Evolutionary conservation across 1,284 basidiomycete genomes (phyloP).

Genomic region (Porodaedalea pini): DNA sequence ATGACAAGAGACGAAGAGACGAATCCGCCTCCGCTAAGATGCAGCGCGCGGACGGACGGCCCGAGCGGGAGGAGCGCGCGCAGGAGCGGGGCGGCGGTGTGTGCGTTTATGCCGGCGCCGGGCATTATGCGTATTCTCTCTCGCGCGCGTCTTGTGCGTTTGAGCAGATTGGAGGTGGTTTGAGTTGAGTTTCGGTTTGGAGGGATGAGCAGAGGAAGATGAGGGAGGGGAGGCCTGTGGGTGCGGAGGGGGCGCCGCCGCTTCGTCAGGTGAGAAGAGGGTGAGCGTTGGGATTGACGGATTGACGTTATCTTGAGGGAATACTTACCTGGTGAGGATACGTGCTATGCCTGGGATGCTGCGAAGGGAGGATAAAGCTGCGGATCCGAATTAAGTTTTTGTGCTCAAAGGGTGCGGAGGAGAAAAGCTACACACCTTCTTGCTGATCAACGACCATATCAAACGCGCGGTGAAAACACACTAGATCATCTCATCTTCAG

Average conservation of each 20-base stretch:
- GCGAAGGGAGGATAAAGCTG: constrained; percentile 54
- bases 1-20: constrained; percentile 20
- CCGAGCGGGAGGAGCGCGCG: constrained; percentile 49
- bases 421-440: constrained; percentile 40
- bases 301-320: not conserved
- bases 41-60: constrained; percentile 61
- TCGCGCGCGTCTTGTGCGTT: constrained; percentile 24
- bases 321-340: constrained; percentile 67
- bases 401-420: not conserved
- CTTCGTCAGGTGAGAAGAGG: constrained; percentile 5
- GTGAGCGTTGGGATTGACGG: not conserved
- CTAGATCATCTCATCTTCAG: constrained; percentile 38
- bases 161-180: constrained; percentile 34
- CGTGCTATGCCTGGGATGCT: constrained; percentile 63
- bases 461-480: constrained; percentile 81
- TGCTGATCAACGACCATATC: constrained; percentile 63
- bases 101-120: constrained; percentile 66
- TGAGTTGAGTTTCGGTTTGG: not conserved
- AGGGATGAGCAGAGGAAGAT: constrained; percentile 28
- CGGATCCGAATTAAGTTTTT: not conserved
- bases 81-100: constrained; percentile 47
- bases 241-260: constrained; percentile 35
- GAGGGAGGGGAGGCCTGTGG: constrained; percentile 44
- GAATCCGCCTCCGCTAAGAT: constrained; percentile 69
- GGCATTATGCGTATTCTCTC: constrained; percentile 47